Evolutionary conservation across 495 filamentous ascomycete genomes (phyloP).

Genomic region (Umbilicaria muhlenbergii): DNA sequence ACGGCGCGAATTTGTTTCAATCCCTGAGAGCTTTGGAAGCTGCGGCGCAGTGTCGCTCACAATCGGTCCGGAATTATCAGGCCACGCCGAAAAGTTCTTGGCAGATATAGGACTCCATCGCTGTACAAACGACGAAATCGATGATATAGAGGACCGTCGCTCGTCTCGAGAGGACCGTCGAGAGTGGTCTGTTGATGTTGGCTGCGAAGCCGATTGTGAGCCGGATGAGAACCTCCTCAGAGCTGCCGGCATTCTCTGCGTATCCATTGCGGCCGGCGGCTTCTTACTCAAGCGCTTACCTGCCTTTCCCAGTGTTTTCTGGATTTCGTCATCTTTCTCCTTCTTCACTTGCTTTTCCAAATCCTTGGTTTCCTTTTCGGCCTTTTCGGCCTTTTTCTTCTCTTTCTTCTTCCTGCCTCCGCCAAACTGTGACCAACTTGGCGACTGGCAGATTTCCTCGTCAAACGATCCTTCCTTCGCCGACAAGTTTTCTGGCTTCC

Average conservation of each 20-base stretch:
- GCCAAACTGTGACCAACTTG: slow-evolving; percentile 15
- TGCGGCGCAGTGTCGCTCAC: slow-evolving; percentile 11
- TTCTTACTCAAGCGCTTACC: slow-evolving; percentile 12
- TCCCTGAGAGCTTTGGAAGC: slow-evolving; percentile 9
- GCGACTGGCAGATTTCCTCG: slow-evolving; percentile 13
- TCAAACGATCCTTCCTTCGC: neutral
- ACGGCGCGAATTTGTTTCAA: slow-evolving; percentile 9
- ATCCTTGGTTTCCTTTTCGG: slow-evolving; percentile 11
- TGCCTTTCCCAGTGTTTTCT: slow-evolving; percentile 1
- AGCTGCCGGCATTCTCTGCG: slow-evolving; percentile 13
- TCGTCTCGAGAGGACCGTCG: slow-evolving; percentile 9
- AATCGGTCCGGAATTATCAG: neutral
- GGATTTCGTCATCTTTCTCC: slow-evolving; percentile 6
- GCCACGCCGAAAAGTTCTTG: too few relatives aligned
- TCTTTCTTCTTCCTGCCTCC: slow-evolving; percentile 6
- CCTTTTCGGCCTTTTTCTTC: slow-evolving; percentile 9
- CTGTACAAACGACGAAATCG: too few relatives aligned
- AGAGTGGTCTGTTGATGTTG: slow-evolving; percentile 7
- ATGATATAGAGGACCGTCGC: slow-evolving; percentile 4
- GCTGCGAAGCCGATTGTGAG: slow-evolving; percentile 7
- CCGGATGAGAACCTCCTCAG: slow-evolving; percentile 11
- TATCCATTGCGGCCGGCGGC: slow-evolving; percentile 16
- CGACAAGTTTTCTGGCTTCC: slow-evolving; percentile 1
- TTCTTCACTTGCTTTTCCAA: slow-evolving; percentile 8
- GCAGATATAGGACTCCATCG: too few relatives aligned